Evolutionary conservation across 768 basidiomycete genomes (phyloP).

Genomic region (Symmetrospora coprosmae): DNA sequence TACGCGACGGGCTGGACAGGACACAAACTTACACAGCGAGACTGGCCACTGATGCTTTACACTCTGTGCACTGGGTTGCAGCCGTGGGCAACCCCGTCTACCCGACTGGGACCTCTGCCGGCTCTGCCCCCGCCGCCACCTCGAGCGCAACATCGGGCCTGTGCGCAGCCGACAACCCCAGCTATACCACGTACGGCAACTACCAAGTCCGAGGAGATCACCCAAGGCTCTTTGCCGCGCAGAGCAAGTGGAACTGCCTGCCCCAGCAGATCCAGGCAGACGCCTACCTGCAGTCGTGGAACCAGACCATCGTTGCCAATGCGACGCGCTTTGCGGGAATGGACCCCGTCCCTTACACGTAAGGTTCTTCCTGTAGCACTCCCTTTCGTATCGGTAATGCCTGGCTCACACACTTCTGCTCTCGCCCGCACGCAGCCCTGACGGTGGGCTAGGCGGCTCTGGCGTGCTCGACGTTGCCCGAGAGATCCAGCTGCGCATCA

Average conservation of each 20-base stretch:
- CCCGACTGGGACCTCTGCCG: conserved; percentile 52
- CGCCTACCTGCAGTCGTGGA: conserved; percentile 77
- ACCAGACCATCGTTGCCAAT: conserved; percentile 75
- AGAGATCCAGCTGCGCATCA: conserved; percentile 75
- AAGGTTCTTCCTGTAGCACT: neutral
- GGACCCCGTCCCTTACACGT: conserved; percentile 43
- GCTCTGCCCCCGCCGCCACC: conserved; percentile 42
- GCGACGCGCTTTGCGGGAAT: conserved; percentile 57
- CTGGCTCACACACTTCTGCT: no score
- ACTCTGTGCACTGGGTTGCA: neutral
- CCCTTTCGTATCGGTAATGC: conserved; percentile 5
- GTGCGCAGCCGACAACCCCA: conserved; percentile 68
- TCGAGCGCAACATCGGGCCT: conserved; percentile 38
- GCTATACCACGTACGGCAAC: conserved; percentile 41
- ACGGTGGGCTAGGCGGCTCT: conserved; percentile 52
- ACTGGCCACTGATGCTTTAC: neutral
- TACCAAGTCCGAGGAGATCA: conserved; percentile 54
- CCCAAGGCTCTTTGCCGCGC: conserved; percentile 78
- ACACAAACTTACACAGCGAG: neutral
- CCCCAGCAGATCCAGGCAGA: conserved; percentile 55
- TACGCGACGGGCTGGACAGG: no score
- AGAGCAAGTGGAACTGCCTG: conserved; percentile 79
- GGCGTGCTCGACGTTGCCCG: conserved; percentile 87
- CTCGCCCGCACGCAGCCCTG: conserved; percentile 60
- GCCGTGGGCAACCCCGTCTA: conserved; percentile 33